These are phyloP conservation scores for Ceratobasidium sp. DNA, from an alignment of 1,284 basidiomycete species.

Conservation along the genomic window DNA sequence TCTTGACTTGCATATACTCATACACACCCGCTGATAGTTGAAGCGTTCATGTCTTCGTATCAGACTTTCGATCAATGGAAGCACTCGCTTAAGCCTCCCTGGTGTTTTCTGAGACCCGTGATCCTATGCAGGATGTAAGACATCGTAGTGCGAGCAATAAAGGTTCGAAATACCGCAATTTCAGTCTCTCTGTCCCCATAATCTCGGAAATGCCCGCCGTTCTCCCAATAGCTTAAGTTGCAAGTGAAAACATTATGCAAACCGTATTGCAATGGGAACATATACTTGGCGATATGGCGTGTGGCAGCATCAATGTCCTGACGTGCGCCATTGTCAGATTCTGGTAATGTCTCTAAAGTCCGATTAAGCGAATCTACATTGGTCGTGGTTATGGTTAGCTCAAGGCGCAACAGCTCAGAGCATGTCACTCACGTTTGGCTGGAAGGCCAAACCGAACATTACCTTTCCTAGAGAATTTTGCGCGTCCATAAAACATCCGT, in stretches of 20 bases:
- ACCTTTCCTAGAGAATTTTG: conserved; percentile 65
- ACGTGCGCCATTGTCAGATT: conserved; percentile 9
- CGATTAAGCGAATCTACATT: conserved; percentile 74
- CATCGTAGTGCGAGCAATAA: conserved; percentile 33
- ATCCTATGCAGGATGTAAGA: conserved; percentile 57
- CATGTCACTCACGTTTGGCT: conserved; percentile 67
- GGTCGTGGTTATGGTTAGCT: neutral
- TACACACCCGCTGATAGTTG: conserved; percentile 76
- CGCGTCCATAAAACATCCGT: conserved; percentile 78
- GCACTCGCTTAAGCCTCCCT: conserved; percentile 70
- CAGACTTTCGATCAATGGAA: conserved; percentile 73
- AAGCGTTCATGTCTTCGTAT: conserved; percentile 79
- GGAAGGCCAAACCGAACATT: conserved; percentile 72
- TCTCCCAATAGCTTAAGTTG: conserved; percentile 44
- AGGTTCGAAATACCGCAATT: conserved; percentile 69
- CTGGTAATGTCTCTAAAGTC: conserved; percentile 9
- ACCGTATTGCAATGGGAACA: conserved; percentile 85
- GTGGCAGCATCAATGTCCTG: conserved; percentile 58
- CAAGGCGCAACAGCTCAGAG: neutral
- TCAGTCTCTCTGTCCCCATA: conserved; percentile 77
- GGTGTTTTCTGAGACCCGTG: conserved; percentile 76
- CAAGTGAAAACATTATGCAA: conserved; percentile 71
- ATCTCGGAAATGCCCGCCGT: conserved; percentile 63
- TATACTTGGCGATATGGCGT: conserved; percentile 81
- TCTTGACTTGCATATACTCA: conserved; percentile 81